These are phyloP conservation scores for Monotropa hypopitys DNA, from an alignment of 179 eudicot genomes.

Conservation along the genomic window DNA sequence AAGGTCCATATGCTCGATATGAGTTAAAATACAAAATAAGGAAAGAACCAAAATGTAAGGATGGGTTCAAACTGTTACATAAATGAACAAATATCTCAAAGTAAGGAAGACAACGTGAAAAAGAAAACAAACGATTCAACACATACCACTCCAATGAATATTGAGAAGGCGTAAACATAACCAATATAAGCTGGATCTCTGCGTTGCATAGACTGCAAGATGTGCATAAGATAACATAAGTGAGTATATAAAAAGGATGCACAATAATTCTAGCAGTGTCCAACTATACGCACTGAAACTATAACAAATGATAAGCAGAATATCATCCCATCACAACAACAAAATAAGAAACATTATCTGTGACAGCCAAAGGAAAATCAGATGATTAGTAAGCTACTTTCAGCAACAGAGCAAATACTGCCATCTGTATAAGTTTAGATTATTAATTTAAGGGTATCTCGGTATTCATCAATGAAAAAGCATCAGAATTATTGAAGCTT, in stretches of 20 bases:
- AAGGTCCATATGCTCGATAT: neutral
- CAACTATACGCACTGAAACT: neutral
- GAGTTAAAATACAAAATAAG: neutral
- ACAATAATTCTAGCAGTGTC: neutral
- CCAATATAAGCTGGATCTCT: slow-evolving; percentile 81
- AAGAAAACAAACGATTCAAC: neutral
- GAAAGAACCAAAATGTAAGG: neutral
- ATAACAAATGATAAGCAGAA: neutral
- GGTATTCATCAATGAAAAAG: neutral
- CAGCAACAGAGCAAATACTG: neutral
- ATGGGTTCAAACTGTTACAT: neutral
- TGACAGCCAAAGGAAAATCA: neutral
- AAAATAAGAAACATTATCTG: neutral
- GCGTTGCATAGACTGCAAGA: slow-evolving; percentile 70
- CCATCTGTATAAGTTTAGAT: neutral
- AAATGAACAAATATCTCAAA: neutral
- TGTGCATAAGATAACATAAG: neutral
- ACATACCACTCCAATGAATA: slow-evolving; percentile 80
- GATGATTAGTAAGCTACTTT: neutral
- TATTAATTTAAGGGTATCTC: neutral
- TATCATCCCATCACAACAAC: neutral
- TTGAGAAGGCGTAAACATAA: slow-evolving; percentile 59
- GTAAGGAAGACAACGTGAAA: neutral
- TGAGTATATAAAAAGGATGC: neutral
- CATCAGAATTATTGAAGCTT: neutral